Conservation (phyloP, 1,284 basidiomycete genomes). For the Rhodotorula sp. region DNA sequence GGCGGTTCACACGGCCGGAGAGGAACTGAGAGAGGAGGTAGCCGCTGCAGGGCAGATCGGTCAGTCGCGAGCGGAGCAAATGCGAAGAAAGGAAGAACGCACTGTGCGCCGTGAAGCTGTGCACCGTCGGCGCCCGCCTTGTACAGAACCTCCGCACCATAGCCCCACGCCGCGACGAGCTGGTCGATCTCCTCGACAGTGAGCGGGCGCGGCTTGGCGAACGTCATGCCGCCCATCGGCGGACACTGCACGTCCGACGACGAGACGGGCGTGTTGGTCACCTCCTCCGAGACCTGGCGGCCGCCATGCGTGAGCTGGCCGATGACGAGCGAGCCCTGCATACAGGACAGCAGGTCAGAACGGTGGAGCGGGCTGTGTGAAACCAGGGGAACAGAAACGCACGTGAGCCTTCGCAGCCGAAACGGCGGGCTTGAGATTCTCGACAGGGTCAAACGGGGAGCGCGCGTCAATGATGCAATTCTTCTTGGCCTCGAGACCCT, state of each 20-base stretch:
- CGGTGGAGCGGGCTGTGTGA: no score
- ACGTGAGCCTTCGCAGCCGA: slow-evolving; percentile 51
- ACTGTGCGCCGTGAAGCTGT: slow-evolving; percentile 50
- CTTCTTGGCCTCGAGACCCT: slow-evolving; percentile 47
- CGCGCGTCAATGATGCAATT: slow-evolving; percentile 48
- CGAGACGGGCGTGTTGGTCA: slow-evolving; percentile 49
- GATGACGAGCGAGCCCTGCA: slow-evolving; percentile 52
- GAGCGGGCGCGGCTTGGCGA: slow-evolving; percentile 49
- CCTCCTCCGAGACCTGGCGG: slow-evolving; percentile 48
- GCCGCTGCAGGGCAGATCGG: background rate
- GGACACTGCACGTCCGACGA: slow-evolving; percentile 48
- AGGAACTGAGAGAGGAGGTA: slow-evolving; percentile 46
- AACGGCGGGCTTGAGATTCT: slow-evolving; percentile 50
- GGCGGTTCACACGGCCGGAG: slow-evolving; percentile 51
- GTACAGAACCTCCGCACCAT: slow-evolving; percentile 51
- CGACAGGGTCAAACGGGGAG: slow-evolving; percentile 46
- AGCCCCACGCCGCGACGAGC: slow-evolving; percentile 53
- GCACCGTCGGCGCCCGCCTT: slow-evolving; percentile 43
- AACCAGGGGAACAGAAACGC: background rate
- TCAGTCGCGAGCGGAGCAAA: background rate
- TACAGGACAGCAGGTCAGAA: no score
- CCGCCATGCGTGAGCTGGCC: slow-evolving; percentile 56
- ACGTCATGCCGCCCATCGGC: slow-evolving; percentile 47
- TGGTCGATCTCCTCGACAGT: slow-evolving; percentile 49
- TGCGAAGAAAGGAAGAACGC: background rate